Evolutionary conservation across 257 asterid genomes (phyloP).

Genomic region (Plantago elongata): DNA sequence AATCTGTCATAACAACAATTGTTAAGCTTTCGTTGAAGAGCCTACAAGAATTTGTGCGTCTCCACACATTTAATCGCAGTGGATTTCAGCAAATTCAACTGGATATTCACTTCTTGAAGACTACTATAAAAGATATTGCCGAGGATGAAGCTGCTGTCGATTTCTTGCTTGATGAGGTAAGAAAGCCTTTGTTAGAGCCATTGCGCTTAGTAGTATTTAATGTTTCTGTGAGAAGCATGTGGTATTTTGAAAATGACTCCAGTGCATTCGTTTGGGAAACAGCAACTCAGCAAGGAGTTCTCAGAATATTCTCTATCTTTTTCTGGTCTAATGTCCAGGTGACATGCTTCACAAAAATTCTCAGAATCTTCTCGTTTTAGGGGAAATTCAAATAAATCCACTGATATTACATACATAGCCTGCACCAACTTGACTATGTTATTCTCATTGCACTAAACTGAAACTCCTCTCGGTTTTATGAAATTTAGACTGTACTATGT

Average conservation of each 20-base stretch:
- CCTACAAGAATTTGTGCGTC: conserved; percentile 86
- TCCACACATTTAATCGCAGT: conserved; percentile 84
- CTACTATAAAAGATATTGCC: conserved; percentile 56
- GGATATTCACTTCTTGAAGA: conserved; percentile 83
- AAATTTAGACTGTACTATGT: neutral
- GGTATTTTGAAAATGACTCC: neutral
- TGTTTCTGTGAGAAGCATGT: conserved; percentile 1
- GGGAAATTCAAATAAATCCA: too few relatives aligned
- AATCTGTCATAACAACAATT: conserved; percentile 63
- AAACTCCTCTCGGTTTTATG: neutral
- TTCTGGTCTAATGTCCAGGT: too few relatives aligned
- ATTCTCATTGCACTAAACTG: neutral
- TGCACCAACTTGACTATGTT: too few relatives aligned
- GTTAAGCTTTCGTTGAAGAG: conserved; percentile 84
- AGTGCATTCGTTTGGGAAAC: too few relatives aligned
- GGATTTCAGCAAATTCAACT: conserved; percentile 96
- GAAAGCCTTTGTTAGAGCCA: conserved; percentile 11
- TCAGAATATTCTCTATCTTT: too few relatives aligned
- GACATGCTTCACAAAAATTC: too few relatives aligned
- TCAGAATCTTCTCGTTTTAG: too few relatives aligned
- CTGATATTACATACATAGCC: too few relatives aligned
- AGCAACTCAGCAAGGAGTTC: too few relatives aligned
- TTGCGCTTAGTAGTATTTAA: neutral
- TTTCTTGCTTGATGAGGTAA: conserved; percentile 95
- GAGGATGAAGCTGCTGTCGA: conserved; percentile 94